Evolutionary conservation across 2,329 filamentous ascomycete genomes (phyloP), one percentile per base, ranked within the genome.

Genomic region (Domatiomyces globalis): DNA sequence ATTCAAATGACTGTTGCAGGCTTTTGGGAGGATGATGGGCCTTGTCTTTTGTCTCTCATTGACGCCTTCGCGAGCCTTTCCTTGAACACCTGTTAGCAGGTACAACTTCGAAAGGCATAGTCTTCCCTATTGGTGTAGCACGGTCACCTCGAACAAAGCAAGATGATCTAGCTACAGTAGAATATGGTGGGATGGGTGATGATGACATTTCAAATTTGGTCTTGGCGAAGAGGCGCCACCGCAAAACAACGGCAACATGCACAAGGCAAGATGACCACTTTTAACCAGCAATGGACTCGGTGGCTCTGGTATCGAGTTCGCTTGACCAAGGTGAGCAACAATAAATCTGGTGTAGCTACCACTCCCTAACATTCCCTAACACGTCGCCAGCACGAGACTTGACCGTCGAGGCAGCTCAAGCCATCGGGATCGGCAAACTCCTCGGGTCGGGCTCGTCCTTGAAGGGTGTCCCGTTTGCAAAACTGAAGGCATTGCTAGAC

Each of bases 321-420:
- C 83, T 98, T 68, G 92, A 96, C 75, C 92, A 85, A 71, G 88
- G 90, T 94, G 25, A 47, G 51, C 52, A 58, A 54, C 17, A 22
- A n/a, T 9, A 15, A 20, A 22, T 2, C 57, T 59, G 55, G 55
- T 57, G 43, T 42, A 53, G 9, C 5, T 57, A 51, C 55, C n/a
- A n/a, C n/a, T n/a, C n/a, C n/a, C 47, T 59, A 33, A 51, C 53
- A 33, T 49, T 54, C 51, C 44, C 56, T 64, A 51, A 62, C 53
- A 55, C 58, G 53, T 53, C 49, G 51, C 61, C 71, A 95, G 92
- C 92, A 66, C 85, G 92, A 70, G 92, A 96, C 71, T 83, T 98
- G 65, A 98, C 92, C 52, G 81, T 98, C 70, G 92, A 98, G 77
- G 92, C 92, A 60, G 90, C 92, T 62, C 87, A 89, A 68, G 87